Base-by-base conservation (phyloP, 2,329 filamentous ascomycete genomes). In the Colletotrichum aenigma region DNA sequence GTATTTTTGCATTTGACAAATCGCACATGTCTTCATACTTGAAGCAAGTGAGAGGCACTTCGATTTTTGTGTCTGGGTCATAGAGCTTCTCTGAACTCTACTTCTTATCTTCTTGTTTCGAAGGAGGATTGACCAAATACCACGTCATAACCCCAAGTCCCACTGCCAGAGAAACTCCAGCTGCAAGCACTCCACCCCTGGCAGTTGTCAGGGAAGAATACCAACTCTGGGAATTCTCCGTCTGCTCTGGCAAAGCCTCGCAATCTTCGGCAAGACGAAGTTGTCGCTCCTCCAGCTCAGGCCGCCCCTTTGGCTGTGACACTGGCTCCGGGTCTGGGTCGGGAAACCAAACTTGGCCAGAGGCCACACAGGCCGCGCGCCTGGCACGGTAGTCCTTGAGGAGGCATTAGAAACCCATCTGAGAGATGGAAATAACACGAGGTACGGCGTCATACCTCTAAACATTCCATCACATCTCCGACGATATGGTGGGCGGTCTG, bases 401-500 rank as follows among this genome's bases (percentile, higher is more conserved):
- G 18, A 30, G 18, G 15, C 21, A 58, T 58, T 30, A 61, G 26
- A 16, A 61, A 7, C 26, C 38, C 21, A 21, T 26, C n/a, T 12
- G 13, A 15, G 24, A 38, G 18, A 32, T n/a, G 26, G 56, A 6
- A n/a, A 32, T 3, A 16, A 10, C 24, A 18, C 24, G 5, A 21
- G 43, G n/a, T 52, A 21, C n/a, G 43, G 10, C 43, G 43, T 52
- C 58, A 34, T 64, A 64, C 60, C 60, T 64, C 30, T 26, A 70
- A 28, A 64, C 68, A 70, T 26, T 70, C 68, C 56, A 70, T 70
- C 13, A 70, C n/a, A 21, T 70, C 68, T 28, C 68, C 68, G 15
- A 70, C 68, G 36, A 70, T 38, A 24, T 62, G 56, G 28, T 64
- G 68, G 2, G 68, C 68, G 15, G 58, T 70, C 16, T 70, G 34